Evolutionary conservation across 2,329 filamentous ascomycete genomes (phyloP), one percentile per base, ranked within the genome.

Genomic region (Fusarium albosuccineum): DNA sequence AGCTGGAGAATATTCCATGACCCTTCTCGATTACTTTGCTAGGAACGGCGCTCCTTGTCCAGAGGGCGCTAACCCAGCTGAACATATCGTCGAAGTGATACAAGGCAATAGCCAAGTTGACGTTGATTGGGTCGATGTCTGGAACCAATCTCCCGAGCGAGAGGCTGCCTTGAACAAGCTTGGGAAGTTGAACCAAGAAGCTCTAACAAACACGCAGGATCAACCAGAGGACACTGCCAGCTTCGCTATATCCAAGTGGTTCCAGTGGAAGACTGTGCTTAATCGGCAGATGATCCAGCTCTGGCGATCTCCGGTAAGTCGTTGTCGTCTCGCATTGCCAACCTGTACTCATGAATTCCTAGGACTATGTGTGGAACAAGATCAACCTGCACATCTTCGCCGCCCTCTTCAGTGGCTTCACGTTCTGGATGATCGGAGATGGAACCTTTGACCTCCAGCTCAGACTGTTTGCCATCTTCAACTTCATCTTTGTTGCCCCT

Each of bases 61-160:
- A 0, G 62, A 64, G 4, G 74, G 76, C 17, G 70, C 73, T 1
- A 82, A 85, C 78, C 72, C 81, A 1, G 81, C 81, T 1, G 81
- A 83, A 65, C 80, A 82, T 60, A 81, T 82, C 57, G 78, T 83
- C 9, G 80, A 83, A 36, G 67, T 70, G 3, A 77, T 82, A 57
- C 85, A 81, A 53, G 86, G 79, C 17, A 83, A 79, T 41, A 80
- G 85, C 41, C 82, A 82, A 4, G 81, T 83, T 37, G 36, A 56
- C 1, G 60, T 73, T 14, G 72, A 74, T 44, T 74, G 72, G 73
- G 64, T 66, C 13, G 82, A 91, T 41, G 85, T 91, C 67, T 92
- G 90, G 90, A 80, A 82, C 46, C 83, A 85, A 37, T 91, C 89
- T 0, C 77, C 85, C 2, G 83, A 91, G 67, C 84, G 86, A 63